phyloP scores from a whole-genome alignment of 2,329 filamentous ascomycete genomes.

The Pseudonectria buxi region DNA sequence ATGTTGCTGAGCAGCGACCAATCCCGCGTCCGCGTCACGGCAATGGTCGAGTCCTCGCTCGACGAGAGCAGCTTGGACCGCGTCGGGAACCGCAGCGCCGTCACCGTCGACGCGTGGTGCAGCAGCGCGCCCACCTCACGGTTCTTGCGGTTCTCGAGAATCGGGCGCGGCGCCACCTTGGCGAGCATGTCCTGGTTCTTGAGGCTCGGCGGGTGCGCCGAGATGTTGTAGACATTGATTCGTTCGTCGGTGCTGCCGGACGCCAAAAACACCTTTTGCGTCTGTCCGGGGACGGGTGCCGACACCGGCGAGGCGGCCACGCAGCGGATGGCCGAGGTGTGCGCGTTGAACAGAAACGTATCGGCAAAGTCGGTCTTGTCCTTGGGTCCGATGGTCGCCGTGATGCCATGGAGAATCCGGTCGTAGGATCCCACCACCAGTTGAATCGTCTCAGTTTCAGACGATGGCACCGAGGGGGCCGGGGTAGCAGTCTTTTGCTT shows the following conservation, averaged over 20 bases:
- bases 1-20: slow-evolving; percentile 84
- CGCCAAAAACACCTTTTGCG: slow-evolving; percentile 81
- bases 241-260: slow-evolving; percentile 90
- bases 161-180: slow-evolving; percentile 62
- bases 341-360: slow-evolving; percentile 92
- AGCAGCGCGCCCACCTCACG: slow-evolving; percentile 79
- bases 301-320: slow-evolving; percentile 78
- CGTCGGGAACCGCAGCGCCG: slow-evolving; percentile 72
- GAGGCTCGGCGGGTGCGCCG: slow-evolving; percentile 55
- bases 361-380: slow-evolving; percentile 66
- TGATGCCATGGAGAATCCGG: slow-evolving; percentile 81
- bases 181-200: slow-evolving; percentile 56
- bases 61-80: slow-evolving; percentile 82
- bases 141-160: slow-evolving; percentile 80
- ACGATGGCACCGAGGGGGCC: slow-evolving; percentile 10
- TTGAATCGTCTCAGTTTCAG: slow-evolving; percentile 59
- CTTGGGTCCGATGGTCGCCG: slow-evolving; percentile 53
- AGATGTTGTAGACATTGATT: slow-evolving; percentile 90
- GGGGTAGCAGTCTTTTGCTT: slow-evolving; percentile 20
- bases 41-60: slow-evolving; percentile 85
- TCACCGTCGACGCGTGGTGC: slow-evolving; percentile 80
- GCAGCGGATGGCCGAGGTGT: slow-evolving; percentile 82
- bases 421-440: slow-evolving; percentile 93
- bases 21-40: slow-evolving; percentile 79
- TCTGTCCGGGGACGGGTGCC: slow-evolving; percentile 50